These are phyloP conservation scores for Thermothielavioides terrestris DNA, from an alignment of 495 filamentous ascomycete species.

Conservation along the genomic window DNA sequence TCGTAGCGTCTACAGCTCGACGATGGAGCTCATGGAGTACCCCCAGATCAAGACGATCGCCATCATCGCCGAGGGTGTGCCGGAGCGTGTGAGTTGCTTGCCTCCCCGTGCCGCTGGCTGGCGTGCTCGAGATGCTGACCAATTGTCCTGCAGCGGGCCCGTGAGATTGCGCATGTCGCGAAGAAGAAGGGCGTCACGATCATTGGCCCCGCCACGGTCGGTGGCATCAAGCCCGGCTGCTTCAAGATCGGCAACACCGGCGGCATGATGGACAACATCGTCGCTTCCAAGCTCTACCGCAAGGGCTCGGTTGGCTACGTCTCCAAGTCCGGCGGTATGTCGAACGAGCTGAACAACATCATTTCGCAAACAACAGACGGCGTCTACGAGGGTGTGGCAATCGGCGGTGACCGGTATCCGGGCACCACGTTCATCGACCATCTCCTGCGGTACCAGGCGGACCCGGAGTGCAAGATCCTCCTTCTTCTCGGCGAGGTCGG, in stretches of 20 bases:
- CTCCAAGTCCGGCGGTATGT: conserved; percentile 99
- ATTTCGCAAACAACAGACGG: conserved; percentile 90
- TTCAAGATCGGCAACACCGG: conserved; percentile 99
- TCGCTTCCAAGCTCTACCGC: conserved; percentile 99
- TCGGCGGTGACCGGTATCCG: conserved; percentile 97
- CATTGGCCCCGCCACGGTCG: conserved; percentile 95
- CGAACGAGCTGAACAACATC: conserved; percentile 99
- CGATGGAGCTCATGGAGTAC: conserved; percentile 95
- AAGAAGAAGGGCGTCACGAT: conserved; percentile 98
- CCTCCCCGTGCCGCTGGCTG: background rate
- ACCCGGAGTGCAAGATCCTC: conserved; percentile 95
- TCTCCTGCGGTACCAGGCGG: conserved; percentile 85
- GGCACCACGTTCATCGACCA: conserved; percentile 99
- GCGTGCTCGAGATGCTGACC: background rate
- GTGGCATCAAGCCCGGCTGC: conserved; percentile 97
- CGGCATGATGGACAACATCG: conserved; percentile 99
- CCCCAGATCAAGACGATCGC: conserved; percentile 97
- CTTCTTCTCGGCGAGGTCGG: conserved; percentile 94
- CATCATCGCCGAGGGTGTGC: conserved; percentile 98
- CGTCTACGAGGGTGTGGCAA: conserved; percentile 98
- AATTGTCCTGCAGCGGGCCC: conserved; percentile 57
- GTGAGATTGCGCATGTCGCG: conserved; percentile 91
- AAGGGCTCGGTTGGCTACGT: conserved; percentile 97
- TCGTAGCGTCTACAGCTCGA: conserved; percentile 94
- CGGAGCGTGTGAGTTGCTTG: conserved; percentile 69